Percentiles rank a stretch among this genome's conserved stretches.
These are phyloP conservation scores for Thelonectria discophora DNA, from an alignment of 2,329 filamentous ascomycete species.

Conservation along the genomic window DNA sequence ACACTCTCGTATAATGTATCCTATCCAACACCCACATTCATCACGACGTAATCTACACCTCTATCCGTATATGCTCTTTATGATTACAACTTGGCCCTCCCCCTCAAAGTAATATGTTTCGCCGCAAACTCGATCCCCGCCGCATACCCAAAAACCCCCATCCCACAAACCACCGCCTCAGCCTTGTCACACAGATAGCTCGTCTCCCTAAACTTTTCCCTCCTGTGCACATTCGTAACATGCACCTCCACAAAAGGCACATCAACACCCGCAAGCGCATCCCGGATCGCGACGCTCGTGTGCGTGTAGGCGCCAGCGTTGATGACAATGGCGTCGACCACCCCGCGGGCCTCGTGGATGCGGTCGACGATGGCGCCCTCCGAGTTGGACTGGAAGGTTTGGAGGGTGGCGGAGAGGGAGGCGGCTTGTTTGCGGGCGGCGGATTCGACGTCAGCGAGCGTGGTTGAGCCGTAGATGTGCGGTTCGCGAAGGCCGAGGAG, in stretches of 20 bases:
- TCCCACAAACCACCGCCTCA: slow-evolving; percentile 74
- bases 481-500: slow-evolving; percentile 80
- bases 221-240: slow-evolving; percentile 76
- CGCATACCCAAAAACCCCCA: slow-evolving; percentile 70
- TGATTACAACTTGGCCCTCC: slow-evolving; percentile 24
- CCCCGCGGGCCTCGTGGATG: slow-evolving; percentile 70
- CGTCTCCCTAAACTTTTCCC: slow-evolving; percentile 74
- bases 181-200: slow-evolving; percentile 82
- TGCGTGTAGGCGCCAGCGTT: slow-evolving; percentile 81
- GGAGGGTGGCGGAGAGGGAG: slow-evolving; percentile 57
- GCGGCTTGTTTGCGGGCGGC: slow-evolving; percentile 61
- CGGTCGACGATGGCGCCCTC: slow-evolving; percentile 79
- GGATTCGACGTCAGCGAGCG: slow-evolving; percentile 68
- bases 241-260: slow-evolving; percentile 84
- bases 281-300: slow-evolving; percentile 78
- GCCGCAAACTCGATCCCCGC: slow-evolving; percentile 65
- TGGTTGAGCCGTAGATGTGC: slow-evolving; percentile 75
- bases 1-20: background rate
- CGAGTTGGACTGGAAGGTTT: slow-evolving; percentile 78
- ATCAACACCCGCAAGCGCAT: slow-evolving; percentile 73
- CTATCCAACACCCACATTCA: background rate
- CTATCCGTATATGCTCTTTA: background rate
- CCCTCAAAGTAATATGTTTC: slow-evolving; percentile 56
- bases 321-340: slow-evolving; percentile 74
- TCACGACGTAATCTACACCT: background rate